These are phyloP conservation scores for Pythium pyrilobum DNA, from an alignment of 352 stramenopile genomes.

Conservation along the genomic window DNA sequence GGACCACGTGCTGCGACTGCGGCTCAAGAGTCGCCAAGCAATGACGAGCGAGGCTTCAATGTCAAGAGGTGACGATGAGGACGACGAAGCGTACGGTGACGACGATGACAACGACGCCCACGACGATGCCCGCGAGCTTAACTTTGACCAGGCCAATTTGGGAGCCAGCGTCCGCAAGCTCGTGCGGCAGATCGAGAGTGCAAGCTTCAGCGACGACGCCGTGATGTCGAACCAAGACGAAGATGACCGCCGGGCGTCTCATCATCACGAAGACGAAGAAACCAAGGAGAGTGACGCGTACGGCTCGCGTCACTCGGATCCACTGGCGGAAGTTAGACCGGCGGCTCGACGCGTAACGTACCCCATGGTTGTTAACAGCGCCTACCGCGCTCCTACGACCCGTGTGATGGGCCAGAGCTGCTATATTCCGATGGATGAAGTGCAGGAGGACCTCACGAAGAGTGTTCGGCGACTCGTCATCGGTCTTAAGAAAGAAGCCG, in stretches of 20 bases:
- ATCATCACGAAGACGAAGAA: constrained; percentile 5
- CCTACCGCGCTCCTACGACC: neutral
- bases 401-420: constrained; percentile 6
- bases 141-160: constrained; percentile 41
- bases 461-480: constrained; percentile 77
- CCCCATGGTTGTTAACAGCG: constrained; percentile 1
- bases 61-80: neutral
- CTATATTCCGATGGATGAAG: constrained; percentile 34
- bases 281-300: neutral
- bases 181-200: constrained; percentile 43
- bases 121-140: constrained; percentile 26
- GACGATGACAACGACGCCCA: neutral
- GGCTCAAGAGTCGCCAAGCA: neutral
- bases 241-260: constrained; percentile 10
- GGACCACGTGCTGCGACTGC: constrained; percentile 1
- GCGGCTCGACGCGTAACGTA: constrained; percentile 5
- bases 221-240: constrained; percentile 39
- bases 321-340: neutral
- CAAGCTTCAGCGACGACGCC: constrained; percentile 25
- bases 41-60: neutral
- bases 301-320: constrained; percentile 8
- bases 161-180: constrained; percentile 41
- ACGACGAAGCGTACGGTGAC: neutral
- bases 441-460: constrained; percentile 61
- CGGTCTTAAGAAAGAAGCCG: constrained; percentile 62